These are phyloP conservation scores for Penicillium robsamsonii DNA, from an alignment of 495 filamentous ascomycete species.

Conservation along the genomic window DNA sequence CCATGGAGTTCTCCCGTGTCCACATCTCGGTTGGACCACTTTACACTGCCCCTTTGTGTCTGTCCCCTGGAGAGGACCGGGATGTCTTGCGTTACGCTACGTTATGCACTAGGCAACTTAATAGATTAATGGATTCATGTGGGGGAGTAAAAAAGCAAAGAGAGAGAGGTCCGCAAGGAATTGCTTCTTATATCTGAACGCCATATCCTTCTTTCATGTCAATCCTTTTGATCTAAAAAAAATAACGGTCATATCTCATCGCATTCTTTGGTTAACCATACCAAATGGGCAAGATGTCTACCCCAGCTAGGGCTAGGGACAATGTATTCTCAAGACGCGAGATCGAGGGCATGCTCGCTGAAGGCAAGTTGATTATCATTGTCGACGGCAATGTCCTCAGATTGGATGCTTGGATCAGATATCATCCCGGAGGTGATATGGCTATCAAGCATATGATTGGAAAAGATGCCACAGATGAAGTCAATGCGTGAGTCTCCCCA, in stretches of 20 bases:
- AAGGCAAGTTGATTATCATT: conserved; percentile 70
- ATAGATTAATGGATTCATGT: conserved; percentile 8
- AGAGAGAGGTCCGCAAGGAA: not conserved
- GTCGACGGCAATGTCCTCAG: conserved; percentile 71
- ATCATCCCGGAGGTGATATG: conserved; percentile 81
- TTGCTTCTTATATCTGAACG: not conserved
- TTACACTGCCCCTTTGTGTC: conserved; percentile 15
- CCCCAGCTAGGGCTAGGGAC: conserved; percentile 36
- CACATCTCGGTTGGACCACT: conserved; percentile 11
- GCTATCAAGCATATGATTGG: conserved; percentile 86
- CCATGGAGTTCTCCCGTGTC: conserved; percentile 3
- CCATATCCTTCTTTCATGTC: not conserved
- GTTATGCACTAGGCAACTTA: conserved; percentile 10
- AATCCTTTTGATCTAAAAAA: not conserved
- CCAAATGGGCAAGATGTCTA: conserved; percentile 6
- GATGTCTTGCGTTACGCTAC: conserved; percentile 9
- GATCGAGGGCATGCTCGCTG: conserved; percentile 75
- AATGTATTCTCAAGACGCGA: conserved; percentile 60
- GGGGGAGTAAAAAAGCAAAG: not conserved
- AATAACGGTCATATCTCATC: not conserved
- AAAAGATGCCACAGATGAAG: conserved; percentile 82
- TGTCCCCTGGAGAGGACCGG: conserved; percentile 8
- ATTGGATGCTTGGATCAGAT: conserved; percentile 76
- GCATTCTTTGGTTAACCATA: conserved; percentile 1
- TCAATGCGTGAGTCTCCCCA: conserved; percentile 49